Percentiles rank a stretch among this genome's conserved stretches.
Evolutionary conservation across 352 stramenopile species (phyloP).

Genomic region (Phytophthora megakarya): DNA sequence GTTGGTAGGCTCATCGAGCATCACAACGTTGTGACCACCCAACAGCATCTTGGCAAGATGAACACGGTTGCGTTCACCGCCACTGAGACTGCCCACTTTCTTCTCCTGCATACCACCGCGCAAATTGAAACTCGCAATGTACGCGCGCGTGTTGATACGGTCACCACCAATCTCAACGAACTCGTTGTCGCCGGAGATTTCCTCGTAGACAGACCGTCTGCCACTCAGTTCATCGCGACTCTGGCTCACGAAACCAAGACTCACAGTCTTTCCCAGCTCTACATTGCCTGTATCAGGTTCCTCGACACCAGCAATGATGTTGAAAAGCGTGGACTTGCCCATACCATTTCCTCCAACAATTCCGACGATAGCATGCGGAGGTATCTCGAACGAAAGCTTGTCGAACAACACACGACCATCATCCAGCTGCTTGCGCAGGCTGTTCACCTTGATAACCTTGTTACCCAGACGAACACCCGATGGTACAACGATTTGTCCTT

Average conservation of each 20-base stretch:
- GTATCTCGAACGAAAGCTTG: slow-evolving; percentile 94
- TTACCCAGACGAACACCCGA: slow-evolving; percentile 92
- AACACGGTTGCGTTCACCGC: slow-evolving; percentile 86
- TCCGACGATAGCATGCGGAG: slow-evolving; percentile 95
- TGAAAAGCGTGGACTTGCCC: slow-evolving; percentile 97
- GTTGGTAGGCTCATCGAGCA: slow-evolving; percentile 90
- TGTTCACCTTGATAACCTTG: slow-evolving; percentile 89
- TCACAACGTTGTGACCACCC: slow-evolving; percentile 84
- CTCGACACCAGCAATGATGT: slow-evolving; percentile 94
- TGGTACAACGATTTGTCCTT: slow-evolving; percentile 92
- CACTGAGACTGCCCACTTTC: slow-evolving; percentile 74
- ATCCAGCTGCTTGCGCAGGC: slow-evolving; percentile 75
- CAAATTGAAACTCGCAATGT: slow-evolving; percentile 89
- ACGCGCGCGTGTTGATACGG: slow-evolving; percentile 81
- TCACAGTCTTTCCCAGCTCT: slow-evolving; percentile 79
- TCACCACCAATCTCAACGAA: slow-evolving; percentile 79
- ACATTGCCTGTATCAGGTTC: slow-evolving; percentile 78
- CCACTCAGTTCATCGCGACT: slow-evolving; percentile 72
- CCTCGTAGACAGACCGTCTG: slow-evolving; percentile 77
- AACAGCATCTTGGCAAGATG: slow-evolving; percentile 87
- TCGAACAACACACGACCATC: slow-evolving; percentile 91
- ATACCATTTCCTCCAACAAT: slow-evolving; percentile 98
- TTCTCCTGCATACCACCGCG: slow-evolving; percentile 87
- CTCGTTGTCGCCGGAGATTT: slow-evolving; percentile 88
- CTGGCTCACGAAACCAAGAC: slow-evolving; percentile 80